phyloP scores from a whole-genome alignment of 192 early-diverging fungal species.

The Coemansia sp. region DNA sequence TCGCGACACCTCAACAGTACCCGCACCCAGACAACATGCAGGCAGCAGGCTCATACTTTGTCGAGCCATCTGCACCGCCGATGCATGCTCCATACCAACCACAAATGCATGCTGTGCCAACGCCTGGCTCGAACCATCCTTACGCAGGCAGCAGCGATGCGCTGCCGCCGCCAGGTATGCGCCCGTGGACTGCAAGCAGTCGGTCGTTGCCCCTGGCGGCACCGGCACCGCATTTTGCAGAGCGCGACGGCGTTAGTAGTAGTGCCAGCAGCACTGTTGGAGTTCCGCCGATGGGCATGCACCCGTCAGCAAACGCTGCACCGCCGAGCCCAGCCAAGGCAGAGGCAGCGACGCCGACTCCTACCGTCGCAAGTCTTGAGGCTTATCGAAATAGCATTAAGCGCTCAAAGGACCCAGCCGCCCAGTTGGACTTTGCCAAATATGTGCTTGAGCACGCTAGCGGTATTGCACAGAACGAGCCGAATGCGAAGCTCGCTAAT shows the following conservation, averaged over 20 bases:
- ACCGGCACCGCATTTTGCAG: slow-evolving; percentile 15
- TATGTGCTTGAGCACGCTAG: slow-evolving; percentile 79
- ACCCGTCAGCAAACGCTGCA: slow-evolving; percentile 23
- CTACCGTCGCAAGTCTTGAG: slow-evolving; percentile 43
- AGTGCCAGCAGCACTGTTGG: slow-evolving; percentile 43
- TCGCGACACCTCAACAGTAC: slow-evolving; percentile 15
- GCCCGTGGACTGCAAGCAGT: slow-evolving; percentile 44
- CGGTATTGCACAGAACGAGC: slow-evolving; percentile 61
- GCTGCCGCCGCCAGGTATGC: slow-evolving; percentile 21
- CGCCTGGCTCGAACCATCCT: slow-evolving; percentile 19
- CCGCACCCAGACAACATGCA: not conserved
- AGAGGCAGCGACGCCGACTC: slow-evolving; percentile 24
- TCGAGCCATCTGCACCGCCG: slow-evolving; percentile 4
- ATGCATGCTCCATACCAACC: slow-evolving; percentile 2
- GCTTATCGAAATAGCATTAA: slow-evolving; percentile 50
- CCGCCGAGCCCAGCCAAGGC: slow-evolving; percentile 23
- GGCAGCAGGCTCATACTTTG: slow-evolving; percentile 6
- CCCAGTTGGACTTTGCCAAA: slow-evolving; percentile 84
- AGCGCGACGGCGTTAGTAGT: slow-evolving; percentile 40
- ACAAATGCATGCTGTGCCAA: not conserved
- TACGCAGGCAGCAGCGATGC: slow-evolving; percentile 36
- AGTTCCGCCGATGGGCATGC: slow-evolving; percentile 30
- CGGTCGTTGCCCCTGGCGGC: slow-evolving; percentile 37
- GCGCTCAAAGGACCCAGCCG: slow-evolving; percentile 64
- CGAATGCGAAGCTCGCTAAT: slow-evolving; percentile 64